Conservation (phyloP, 768 basidiomycete species). For the Punctularia strigosozonata region DNA sequence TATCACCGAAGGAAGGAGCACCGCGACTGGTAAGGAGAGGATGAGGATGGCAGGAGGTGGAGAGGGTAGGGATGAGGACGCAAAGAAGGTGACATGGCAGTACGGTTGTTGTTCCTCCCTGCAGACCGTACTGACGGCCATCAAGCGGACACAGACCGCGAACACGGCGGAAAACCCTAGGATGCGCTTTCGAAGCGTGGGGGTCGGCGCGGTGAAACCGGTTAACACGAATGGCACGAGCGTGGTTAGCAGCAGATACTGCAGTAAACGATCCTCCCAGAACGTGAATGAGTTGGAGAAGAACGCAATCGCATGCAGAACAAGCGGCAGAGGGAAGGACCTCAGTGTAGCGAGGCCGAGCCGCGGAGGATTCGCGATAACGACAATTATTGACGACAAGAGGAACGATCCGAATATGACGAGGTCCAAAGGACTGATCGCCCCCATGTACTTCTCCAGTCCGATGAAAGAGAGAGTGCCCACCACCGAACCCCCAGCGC, state of each 20-base stretch:
- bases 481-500: conserved; percentile 7
- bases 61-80: conserved; percentile 54
- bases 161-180: conserved; percentile 59
- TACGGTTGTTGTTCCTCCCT: conserved; percentile 90
- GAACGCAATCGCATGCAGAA: conserved; percentile 67
- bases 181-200: conserved; percentile 63
- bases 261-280: conserved; percentile 85
- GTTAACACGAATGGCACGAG: conserved; percentile 47
- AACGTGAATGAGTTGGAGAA: conserved; percentile 95
- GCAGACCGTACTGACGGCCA: conserved; percentile 77
- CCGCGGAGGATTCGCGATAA: conserved; percentile 28
- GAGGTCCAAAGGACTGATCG: no score
- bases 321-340: conserved; percentile 29
- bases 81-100: conserved; percentile 85
- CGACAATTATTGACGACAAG: conserved; percentile 32
- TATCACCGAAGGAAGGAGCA: conserved; percentile 46
- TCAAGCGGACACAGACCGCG: conserved; percentile 58
- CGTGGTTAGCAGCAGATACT: conserved; percentile 61
- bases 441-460: conserved; percentile 29
- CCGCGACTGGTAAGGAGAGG: conserved; percentile 42
- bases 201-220: conserved; percentile 57
- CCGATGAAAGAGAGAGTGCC: conserved; percentile 18
- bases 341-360: conserved; percentile 16
- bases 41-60: conserved; percentile 50
- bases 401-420: conserved; percentile 40